Evolutionary conservation across 2,329 filamentous ascomycete species (phyloP).

Genomic region (Mycogone perniciosa): DNA sequence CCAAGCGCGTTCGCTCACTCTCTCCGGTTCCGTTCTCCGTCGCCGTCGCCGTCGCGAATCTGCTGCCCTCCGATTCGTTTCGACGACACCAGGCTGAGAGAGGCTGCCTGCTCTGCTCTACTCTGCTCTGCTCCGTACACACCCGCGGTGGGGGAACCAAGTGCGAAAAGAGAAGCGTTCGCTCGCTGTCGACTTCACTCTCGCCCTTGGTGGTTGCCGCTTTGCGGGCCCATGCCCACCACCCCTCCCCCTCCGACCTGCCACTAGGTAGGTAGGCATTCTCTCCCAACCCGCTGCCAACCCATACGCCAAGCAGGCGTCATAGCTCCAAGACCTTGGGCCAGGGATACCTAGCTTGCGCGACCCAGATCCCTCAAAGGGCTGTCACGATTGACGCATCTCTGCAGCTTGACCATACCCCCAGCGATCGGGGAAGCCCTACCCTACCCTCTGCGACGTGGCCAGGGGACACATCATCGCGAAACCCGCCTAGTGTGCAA

Average conservation of each 20-base stretch:
- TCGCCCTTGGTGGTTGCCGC: constrained; percentile 3
- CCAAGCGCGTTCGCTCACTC: constrained; percentile 5
- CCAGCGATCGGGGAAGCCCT: constrained; percentile 39
- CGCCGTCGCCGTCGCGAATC: not conserved
- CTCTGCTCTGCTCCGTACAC: constrained; percentile 3
- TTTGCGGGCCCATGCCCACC: constrained; percentile 1
- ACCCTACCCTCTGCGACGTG: constrained; percentile 49
- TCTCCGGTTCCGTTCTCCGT: not conserved
- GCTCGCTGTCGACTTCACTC: not conserved
- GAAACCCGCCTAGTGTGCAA: constrained; percentile 47
- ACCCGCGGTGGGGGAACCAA: constrained; percentile 1
- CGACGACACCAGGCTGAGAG: constrained; percentile 2
- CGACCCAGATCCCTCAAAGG: constrained; percentile 19
- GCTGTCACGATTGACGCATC: constrained; percentile 45
- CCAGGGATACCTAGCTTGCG: constrained; percentile 10
- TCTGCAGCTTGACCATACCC: constrained; percentile 47
- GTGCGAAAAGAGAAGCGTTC: constrained; percentile 2
- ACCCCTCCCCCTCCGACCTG: constrained; percentile 6
- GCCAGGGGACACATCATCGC: constrained; percentile 54
- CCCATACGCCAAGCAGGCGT: constrained; percentile 13
- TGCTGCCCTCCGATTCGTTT: not conserved
- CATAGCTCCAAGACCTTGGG: constrained; percentile 12
- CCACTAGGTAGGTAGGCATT: constrained; percentile 9
- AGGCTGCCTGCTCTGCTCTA: no score
- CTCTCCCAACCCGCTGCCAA: constrained; percentile 12